Evolutionary conservation across 2,329 filamentous ascomycete genomes (phyloP).

Genomic region (Thyridium curvatum): DNA sequence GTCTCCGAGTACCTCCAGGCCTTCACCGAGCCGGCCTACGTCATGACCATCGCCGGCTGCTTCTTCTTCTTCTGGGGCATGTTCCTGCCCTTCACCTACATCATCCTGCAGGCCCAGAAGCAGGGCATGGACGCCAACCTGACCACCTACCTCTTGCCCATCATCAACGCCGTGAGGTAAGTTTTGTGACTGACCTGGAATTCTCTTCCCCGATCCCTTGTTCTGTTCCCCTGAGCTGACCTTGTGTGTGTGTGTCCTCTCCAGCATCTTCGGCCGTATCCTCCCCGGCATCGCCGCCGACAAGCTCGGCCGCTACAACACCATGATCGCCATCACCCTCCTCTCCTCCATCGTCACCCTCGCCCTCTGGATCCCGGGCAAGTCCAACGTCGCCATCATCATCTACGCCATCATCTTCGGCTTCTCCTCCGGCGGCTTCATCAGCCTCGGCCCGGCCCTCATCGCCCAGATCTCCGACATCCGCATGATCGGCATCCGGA

Average conservation of each 20-base stretch:
- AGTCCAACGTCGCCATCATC: slow-evolving; percentile 46
- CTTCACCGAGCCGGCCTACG: slow-evolving; percentile 38
- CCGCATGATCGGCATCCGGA: slow-evolving; percentile 51
- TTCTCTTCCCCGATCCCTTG: neutral
- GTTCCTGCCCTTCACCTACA: slow-evolving; percentile 49
- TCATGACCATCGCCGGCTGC: slow-evolving; percentile 33
- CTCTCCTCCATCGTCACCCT: slow-evolving; percentile 31
- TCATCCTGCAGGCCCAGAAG: slow-evolving; percentile 38
- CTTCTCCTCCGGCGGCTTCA: slow-evolving; percentile 57
- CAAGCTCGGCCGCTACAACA: slow-evolving; percentile 30
- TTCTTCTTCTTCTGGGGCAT: slow-evolving; percentile 52
- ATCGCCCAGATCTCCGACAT: slow-evolving; percentile 57
- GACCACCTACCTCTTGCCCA: slow-evolving; percentile 42
- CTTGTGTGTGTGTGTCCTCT: slow-evolving; percentile 1
- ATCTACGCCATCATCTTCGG: slow-evolving; percentile 58
- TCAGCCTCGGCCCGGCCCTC: slow-evolving; percentile 49
- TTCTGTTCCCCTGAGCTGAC: neutral
- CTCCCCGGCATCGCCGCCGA: slow-evolving; percentile 41
- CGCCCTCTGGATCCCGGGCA: slow-evolving; percentile 34
- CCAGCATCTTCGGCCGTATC: slow-evolving; percentile 44
- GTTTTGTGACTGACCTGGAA: slow-evolving; percentile 9
- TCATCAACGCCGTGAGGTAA: slow-evolving; percentile 50
- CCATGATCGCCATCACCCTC: slow-evolving; percentile 37
- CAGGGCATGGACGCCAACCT: slow-evolving; percentile 34
- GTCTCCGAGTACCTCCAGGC: slow-evolving; percentile 38